These are phyloP conservation scores for Stachybotrys chartarum DNA, from an alignment of 2,329 filamentous ascomycete species.

Conservation along the genomic window DNA sequence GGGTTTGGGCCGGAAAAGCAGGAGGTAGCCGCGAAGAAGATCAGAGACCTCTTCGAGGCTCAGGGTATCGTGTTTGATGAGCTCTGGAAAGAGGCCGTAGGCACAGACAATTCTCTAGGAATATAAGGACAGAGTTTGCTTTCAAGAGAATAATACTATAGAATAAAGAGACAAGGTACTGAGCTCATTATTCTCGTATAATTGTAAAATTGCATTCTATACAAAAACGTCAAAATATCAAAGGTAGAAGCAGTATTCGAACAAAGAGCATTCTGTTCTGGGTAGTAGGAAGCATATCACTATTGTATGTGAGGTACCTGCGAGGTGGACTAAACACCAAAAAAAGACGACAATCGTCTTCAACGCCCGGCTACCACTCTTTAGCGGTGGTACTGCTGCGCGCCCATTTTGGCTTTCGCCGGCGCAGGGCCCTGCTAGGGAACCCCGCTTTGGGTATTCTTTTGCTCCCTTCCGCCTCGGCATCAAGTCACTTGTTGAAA, in stretches of 20 bases:
- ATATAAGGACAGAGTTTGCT: not conserved
- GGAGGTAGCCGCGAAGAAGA: constrained; percentile 62
- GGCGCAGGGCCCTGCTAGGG: too few species aligned
- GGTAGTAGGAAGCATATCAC: not conserved
- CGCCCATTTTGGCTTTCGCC: constrained; percentile 8
- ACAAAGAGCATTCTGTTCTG: not conserved
- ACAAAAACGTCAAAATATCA: not conserved
- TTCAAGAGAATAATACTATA: too few species aligned
- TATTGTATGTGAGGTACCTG: not conserved
- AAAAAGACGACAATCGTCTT: constrained; percentile 1
- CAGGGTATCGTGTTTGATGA: constrained; percentile 76
- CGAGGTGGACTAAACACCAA: not conserved
- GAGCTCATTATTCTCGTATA: not conserved
- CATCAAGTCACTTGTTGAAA: not conserved
- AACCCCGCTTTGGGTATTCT: constrained; percentile 10
- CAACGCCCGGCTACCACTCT: constrained; percentile 13
- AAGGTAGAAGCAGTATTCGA: not conserved
- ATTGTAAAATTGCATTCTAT: not conserved
- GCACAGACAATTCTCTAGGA: not conserved
- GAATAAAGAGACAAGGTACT: too few species aligned
- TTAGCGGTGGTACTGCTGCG: constrained; percentile 16
- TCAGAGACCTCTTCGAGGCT: constrained; percentile 65
- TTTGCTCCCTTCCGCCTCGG: constrained; percentile 18
- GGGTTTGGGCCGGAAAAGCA: constrained; percentile 73
- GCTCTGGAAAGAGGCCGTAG: constrained; percentile 58